Evolutionary conservation across 768 basidiomycete genomes (phyloP).

Genomic region (Pholiota microspora): DNA sequence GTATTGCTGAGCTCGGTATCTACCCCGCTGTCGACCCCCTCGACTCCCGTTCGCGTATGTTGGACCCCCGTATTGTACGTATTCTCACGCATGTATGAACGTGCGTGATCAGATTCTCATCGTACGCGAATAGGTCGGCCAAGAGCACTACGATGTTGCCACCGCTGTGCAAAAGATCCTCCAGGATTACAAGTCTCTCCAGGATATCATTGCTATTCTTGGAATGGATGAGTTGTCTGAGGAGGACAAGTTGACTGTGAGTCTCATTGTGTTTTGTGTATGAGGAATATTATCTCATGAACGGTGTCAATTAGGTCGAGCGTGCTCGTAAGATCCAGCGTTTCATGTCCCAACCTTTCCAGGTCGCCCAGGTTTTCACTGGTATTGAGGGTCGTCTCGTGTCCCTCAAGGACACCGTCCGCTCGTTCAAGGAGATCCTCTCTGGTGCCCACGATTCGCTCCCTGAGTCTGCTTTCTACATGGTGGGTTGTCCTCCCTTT

Average conservation of each 20-base stretch:
- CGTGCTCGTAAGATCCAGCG: constrained; percentile 98
- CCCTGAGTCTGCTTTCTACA: constrained; percentile 98
- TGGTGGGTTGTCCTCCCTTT: constrained; percentile 44
- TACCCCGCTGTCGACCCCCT: constrained; percentile 99
- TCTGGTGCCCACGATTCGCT: constrained; percentile 83
- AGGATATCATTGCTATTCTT: constrained; percentile 99
- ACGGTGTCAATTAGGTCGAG: constrained; percentile 70
- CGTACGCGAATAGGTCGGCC: constrained; percentile 53
- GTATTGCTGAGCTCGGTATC: constrained; percentile 98
- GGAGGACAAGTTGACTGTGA: constrained; percentile 97
- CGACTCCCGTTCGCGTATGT: constrained; percentile 99
- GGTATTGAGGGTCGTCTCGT: constrained; percentile 99
- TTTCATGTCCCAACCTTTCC: constrained; percentile 99
- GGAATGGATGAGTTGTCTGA: constrained; percentile 99
- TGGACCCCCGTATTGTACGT: constrained; percentile 97
- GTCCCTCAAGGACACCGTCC: constrained; percentile 91
- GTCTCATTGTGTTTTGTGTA: constrained; percentile 22
- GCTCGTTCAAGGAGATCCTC: constrained; percentile 98
- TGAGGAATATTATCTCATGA: background rate
- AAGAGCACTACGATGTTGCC: constrained; percentile 94
- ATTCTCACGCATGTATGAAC: background rate
- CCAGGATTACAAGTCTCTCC: constrained; percentile 94
- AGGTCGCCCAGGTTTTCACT: constrained; percentile 99
- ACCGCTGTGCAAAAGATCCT: constrained; percentile 97
- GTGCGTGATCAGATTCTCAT: background rate